A percentile compares a stretch with the other conserved stretches of the same genome.
phyloP scores from a whole-genome alignment of 768 basidiomycete species.

The Mycena vitilis region DNA sequence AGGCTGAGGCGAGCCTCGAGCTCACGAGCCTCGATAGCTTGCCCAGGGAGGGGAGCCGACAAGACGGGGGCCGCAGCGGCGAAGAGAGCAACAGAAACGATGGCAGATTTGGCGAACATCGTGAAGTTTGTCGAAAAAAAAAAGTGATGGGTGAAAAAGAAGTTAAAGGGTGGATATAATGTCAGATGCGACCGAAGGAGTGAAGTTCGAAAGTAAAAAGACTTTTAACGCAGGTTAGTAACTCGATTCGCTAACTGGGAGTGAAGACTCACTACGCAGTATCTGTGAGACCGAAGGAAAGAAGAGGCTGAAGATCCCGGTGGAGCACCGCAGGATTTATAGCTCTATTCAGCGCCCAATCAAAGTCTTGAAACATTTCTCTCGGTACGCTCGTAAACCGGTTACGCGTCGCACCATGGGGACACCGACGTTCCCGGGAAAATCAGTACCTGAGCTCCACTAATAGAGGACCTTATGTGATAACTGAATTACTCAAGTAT shows the following conservation, averaged over 20 bases:
- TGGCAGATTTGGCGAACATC: conserved; percentile 28
- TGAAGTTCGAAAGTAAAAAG: conserved; percentile 20
- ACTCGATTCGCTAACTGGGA: neutral
- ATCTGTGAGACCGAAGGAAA: conserved; percentile 29
- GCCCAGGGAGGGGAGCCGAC: conserved; percentile 19
- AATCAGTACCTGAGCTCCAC: no score
- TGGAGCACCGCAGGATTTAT: no score
- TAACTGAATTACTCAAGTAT: no score
- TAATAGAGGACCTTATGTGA: no score
- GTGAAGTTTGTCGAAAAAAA: neutral
- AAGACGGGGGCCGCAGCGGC: conserved; percentile 15
- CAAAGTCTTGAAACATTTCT: no score
- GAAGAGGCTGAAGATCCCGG: conserved; percentile 5
- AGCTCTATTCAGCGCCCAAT: no score
- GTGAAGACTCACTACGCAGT: conserved; percentile 31
- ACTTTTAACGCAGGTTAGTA: conserved; percentile 3
- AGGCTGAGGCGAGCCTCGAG: conserved; percentile 7
- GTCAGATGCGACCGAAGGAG: conserved; percentile 20
- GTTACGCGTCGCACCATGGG: no score
- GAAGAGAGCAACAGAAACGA: conserved; percentile 22
- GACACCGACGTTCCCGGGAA: no score
- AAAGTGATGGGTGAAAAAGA: conserved; percentile 12
- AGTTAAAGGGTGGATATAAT: conserved; percentile 11
- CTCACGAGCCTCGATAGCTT: neutral
- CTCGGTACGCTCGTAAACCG: no score